Conservation (phyloP, 2,329 filamentous ascomycete species). For the Fusarium proliferatum region DNA sequence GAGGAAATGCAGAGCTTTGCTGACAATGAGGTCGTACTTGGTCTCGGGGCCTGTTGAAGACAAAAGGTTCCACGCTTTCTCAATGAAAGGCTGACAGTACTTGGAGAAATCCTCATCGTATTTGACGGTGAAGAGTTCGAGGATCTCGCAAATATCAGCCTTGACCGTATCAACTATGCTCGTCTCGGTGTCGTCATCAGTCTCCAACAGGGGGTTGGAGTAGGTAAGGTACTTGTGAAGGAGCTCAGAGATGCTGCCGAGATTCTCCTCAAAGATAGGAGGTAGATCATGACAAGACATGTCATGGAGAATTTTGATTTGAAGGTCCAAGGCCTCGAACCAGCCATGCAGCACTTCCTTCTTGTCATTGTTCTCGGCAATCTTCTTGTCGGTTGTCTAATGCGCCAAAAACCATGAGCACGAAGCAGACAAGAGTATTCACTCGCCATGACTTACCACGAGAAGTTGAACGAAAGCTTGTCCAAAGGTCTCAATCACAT, state of each 20-base stretch:
- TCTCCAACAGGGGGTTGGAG: slow-evolving; percentile 83
- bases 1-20: slow-evolving; percentile 93
- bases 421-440: background rate
- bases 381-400: slow-evolving; percentile 74
- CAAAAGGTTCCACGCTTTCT: slow-evolving; percentile 89
- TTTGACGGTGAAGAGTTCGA: slow-evolving; percentile 93
- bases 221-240: slow-evolving; percentile 95
- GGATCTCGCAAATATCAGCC: slow-evolving; percentile 90
- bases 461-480: slow-evolving; percentile 84
- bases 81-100: slow-evolving; percentile 85
- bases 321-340: slow-evolving; percentile 86
- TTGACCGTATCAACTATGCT: slow-evolving; percentile 88
- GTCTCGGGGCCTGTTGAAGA: slow-evolving; percentile 87
- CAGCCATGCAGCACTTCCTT: slow-evolving; percentile 79
- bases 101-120: slow-evolving; percentile 93
- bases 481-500: slow-evolving; percentile 89
- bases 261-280: slow-evolving; percentile 91
- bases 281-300: slow-evolving; percentile 97
- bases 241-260: slow-evolving; percentile 78
- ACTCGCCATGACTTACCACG: slow-evolving; percentile 61
- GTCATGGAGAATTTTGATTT: slow-evolving; percentile 94
- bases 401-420: slow-evolving; percentile 29
- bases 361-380: slow-evolving; percentile 81
- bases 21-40: slow-evolving; percentile 94
- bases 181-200: slow-evolving; percentile 89